These are phyloP conservation scores for Cladorrhinum sp. DNA, from an alignment of 2,329 filamentous ascomycete species.

Conservation along the genomic window DNA sequence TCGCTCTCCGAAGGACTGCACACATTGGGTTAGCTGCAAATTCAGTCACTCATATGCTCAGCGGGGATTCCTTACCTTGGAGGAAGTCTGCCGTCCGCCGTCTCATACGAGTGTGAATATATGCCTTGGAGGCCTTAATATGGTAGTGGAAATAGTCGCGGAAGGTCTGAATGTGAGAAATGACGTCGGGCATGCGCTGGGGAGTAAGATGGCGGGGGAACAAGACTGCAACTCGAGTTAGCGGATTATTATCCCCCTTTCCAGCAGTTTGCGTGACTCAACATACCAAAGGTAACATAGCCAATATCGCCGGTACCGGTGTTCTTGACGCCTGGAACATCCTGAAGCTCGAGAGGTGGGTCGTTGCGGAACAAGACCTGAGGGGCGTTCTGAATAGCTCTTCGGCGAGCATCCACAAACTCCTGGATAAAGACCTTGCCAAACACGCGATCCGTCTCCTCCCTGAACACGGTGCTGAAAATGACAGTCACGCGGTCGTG, in stretches of 20 bases:
- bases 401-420: slow-evolving; percentile 91
- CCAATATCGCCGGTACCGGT: slow-evolving; percentile 81
- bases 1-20: slow-evolving; percentile 86
- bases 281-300: slow-evolving; percentile 93
- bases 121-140: slow-evolving; percentile 99
- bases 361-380: slow-evolving; percentile 97
- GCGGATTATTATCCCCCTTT: slow-evolving; percentile 13
- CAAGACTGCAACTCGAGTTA: slow-evolving; percentile 62
- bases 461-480: slow-evolving; percentile 96
- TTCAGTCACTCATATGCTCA: not conserved
- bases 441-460: slow-evolving; percentile 96
- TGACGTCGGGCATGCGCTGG: slow-evolving; percentile 88
- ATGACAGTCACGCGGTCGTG: slow-evolving; percentile 98
- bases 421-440: slow-evolving; percentile 98
- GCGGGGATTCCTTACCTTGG: slow-evolving; percentile 64
- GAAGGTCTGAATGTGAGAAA: slow-evolving; percentile 99
- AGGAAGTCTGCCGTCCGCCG: slow-evolving; percentile 97
- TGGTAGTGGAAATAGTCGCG: slow-evolving; percentile 99
- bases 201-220: slow-evolving; percentile 92
- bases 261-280: not conserved
- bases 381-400: slow-evolving; percentile 96
- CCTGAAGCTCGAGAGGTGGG: slow-evolving; percentile 85
- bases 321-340: slow-evolving; percentile 75
- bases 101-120: slow-evolving; percentile 97
- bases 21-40: slow-evolving; percentile 4